Evolutionary conservation across 1,284 basidiomycete genomes (phyloP), one percentile per base, ranked within the genome.

Genomic region (Phylloboletellus chloephorus): DNA sequence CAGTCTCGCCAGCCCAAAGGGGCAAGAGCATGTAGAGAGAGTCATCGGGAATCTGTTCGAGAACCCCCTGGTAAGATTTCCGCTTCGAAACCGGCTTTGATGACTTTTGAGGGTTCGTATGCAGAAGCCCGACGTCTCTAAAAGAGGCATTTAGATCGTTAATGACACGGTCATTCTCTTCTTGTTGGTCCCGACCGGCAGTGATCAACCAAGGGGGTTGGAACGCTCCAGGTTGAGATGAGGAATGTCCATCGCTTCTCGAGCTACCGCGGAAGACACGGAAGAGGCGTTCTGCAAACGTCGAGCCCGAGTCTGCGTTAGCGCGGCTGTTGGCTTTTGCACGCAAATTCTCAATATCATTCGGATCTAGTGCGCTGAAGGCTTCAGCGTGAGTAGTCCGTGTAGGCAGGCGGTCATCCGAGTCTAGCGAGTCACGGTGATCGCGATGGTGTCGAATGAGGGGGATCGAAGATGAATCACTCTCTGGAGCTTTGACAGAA

Each of bases 21-120:
- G 85, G 85, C n/a, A 88, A 67, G 15, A 88, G 69, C 86, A 88
- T 88, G 59, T 82, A 86, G 31, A 87, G 64, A 19, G 74, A 74
- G 15, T 87, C 81, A 3, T 74, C 62, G 0, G 82, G 80, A 19
- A 87, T 70, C 30, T 74, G 67, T 34, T 74, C 72, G 46, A 88
- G 78, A 46, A 85, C 71, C 37, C 79, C 69, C 1, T 59, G 47
- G 8, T 12, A 39, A 17, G 39, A n/a, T 40, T 41, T 59, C 20
- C 50, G 56, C 43, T 51, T 64, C 24, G 41, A 39, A 16, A 25
- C 3, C 2, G 24, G 8, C 48, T 61, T 68, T 17, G 46, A 47
- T 37, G 38, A 31, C 41, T 61, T 68, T 47, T 63, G 61, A 10
- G 58, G 68, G 63, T 52, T 64, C 58, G 79, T 74, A 17, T 82